A percentile compares a stretch with the other conserved stretches of the same genome.
Conservation (phyloP, 768 basidiomycete species). For the Trametes cinnabarina region DNA sequence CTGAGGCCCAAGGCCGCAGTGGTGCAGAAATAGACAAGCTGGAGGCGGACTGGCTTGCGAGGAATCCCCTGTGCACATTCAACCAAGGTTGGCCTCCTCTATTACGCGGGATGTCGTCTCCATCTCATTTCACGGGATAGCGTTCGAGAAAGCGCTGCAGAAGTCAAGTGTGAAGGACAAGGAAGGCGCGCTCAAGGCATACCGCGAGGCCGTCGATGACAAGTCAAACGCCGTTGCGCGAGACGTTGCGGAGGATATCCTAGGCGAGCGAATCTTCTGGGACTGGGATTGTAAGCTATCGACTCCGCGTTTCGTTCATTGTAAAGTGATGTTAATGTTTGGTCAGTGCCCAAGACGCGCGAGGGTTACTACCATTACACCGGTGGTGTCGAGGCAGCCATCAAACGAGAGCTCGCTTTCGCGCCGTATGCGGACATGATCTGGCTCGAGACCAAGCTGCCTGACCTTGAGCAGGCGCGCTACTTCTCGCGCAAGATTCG, state of each 20-base stretch:
- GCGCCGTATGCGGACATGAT: conserved; percentile 87
- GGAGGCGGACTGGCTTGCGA: conserved; percentile 72
- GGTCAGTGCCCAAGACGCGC: conserved; percentile 74
- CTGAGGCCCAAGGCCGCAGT: conserved; percentile 58
- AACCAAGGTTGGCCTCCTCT: conserved; percentile 59
- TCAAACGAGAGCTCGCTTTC: conserved; percentile 75
- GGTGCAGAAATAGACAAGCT: conserved; percentile 70
- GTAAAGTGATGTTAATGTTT: background rate
- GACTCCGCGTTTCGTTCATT: background rate
- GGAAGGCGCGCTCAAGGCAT: conserved; percentile 53
- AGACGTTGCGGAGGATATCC: conserved; percentile 66
- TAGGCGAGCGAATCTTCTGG: conserved; percentile 76
- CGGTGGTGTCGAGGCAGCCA: conserved; percentile 77
- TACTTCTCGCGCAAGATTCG: conserved; percentile 76
- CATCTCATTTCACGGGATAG: conserved; percentile 31
- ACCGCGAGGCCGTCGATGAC: conserved; percentile 53
- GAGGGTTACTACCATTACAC: conserved; percentile 92
- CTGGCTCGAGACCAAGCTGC: conserved; percentile 93
- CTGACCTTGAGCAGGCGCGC: conserved; percentile 75
- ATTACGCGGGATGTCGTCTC: background rate
- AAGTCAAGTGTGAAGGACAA: conserved; percentile 49
- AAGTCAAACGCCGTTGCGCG: conserved; percentile 75
- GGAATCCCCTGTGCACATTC: conserved; percentile 75
- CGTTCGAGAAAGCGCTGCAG: conserved; percentile 58
- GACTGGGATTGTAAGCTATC: conserved; percentile 77